A percentile compares a stretch with the other conserved stretches of the same genome.
Evolutionary conservation across 2,329 filamentous ascomycete genomes (phyloP).

Genomic region (Fusarium bactridioides): DNA sequence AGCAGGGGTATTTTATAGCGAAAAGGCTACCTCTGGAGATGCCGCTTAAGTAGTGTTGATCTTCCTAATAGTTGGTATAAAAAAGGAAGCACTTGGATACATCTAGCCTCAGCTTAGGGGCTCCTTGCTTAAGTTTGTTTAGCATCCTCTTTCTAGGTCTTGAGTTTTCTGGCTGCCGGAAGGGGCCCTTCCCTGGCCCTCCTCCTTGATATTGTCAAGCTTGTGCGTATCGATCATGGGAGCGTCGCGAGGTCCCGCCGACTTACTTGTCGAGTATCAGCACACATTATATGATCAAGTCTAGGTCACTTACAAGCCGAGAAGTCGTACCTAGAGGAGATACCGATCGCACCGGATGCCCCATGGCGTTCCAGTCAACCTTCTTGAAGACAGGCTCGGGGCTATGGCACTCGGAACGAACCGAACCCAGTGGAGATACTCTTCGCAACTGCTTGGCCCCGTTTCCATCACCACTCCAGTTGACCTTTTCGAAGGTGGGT

Average conservation of each 20-base stretch:
- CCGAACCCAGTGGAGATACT: not conserved
- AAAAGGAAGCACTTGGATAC: too few relatives aligned
- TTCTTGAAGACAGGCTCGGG: not conserved
- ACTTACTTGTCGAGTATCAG: not conserved
- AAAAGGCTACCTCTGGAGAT: too few relatives aligned
- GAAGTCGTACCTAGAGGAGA: not conserved
- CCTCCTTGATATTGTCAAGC: not conserved
- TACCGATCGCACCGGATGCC: not conserved
- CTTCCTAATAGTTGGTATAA: too few relatives aligned
- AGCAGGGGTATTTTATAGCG: too few relatives aligned
- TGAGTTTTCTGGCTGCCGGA: too few relatives aligned
- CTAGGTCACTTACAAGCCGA: not conserved
- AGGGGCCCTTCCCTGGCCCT: fast-evolving
- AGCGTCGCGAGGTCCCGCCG: not conserved
- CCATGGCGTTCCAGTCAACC: not conserved
- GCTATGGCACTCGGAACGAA: not conserved
- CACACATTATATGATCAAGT: not conserved
- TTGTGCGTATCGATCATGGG: not conserved
- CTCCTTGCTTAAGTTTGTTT: too few relatives aligned
- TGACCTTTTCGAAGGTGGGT: not conserved
- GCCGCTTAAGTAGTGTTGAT: too few relatives aligned
- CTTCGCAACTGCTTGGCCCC: fast-evolving
- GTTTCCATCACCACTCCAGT: not conserved
- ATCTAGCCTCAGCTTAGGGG: too few relatives aligned
- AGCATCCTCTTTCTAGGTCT: too few relatives aligned